phyloP scores from a whole-genome alignment of 2,329 filamentous ascomycete species.

The Sporothrix pallida region DNA sequence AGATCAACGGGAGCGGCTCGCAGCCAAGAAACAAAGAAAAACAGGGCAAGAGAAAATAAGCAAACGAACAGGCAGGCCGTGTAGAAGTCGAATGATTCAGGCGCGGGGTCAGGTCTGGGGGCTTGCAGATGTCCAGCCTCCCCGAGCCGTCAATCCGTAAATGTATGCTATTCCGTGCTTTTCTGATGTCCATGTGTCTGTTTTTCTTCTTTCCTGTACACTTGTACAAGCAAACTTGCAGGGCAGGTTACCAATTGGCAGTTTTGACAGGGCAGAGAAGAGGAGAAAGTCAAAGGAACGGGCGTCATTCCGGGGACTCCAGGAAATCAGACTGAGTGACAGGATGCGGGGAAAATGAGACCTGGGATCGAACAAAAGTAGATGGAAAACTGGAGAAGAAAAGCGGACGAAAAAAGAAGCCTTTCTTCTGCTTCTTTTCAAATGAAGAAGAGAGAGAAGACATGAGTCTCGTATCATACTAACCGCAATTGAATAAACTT shows the following conservation, averaged over 20 bases:
- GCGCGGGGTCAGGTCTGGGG: background rate
- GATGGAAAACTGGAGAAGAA: background rate
- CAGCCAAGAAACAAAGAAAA: background rate
- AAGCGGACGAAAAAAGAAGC: background rate
- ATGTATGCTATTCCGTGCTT: background rate
- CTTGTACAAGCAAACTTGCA: background rate
- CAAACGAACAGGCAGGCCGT: background rate
- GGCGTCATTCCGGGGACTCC: background rate
- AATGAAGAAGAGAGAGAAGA: background rate
- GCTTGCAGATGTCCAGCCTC: slow-evolving; percentile 7
- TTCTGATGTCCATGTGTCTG: background rate
- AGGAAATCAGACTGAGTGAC: background rate
- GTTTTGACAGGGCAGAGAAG: background rate
- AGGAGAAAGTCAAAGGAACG: background rate
- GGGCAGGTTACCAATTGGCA: background rate
- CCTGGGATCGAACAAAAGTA: background rate
- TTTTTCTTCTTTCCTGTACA: too few species aligned
- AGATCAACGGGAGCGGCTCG: background rate
- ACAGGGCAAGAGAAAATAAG: background rate
- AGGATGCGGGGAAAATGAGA: slow-evolving; percentile 3
- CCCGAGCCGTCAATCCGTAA: background rate
- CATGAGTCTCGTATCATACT: background rate
- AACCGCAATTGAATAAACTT: background rate
- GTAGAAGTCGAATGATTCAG: background rate
- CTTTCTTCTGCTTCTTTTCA: too few species aligned